These are phyloP conservation scores for Macadamia integrifolia DNA, from an alignment of 164 flowering plant genomes.

Conservation along the genomic window DNA sequence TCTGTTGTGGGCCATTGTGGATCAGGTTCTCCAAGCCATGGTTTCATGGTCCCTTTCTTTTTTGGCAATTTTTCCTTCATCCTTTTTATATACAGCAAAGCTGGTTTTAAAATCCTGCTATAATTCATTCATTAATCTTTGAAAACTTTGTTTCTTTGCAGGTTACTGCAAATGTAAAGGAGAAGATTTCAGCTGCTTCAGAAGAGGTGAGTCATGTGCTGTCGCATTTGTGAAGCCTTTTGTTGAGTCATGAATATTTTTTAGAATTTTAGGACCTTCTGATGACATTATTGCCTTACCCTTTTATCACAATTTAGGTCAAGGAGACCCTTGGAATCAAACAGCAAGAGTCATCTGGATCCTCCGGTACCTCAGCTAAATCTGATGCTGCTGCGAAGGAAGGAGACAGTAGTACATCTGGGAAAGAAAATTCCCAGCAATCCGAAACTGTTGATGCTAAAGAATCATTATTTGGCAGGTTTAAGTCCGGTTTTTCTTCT, in stretches of 20 bases:
- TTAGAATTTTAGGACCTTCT: not conserved
- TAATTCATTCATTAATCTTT: too few relatives aligned
- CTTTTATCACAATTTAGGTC: conserved; percentile 39
- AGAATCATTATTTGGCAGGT: conserved; percentile 50
- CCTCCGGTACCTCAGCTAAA: conserved; percentile 27
- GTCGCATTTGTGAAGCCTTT: conserved; percentile 4
- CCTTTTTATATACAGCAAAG: not conserved
- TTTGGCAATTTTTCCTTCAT: not conserved
- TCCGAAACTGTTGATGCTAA: conserved; percentile 35
- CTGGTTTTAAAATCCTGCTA: not conserved
- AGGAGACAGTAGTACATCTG: conserved; percentile 29
- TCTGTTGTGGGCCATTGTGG: too few relatives aligned
- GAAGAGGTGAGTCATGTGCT: conserved; percentile 51
- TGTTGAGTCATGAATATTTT: not conserved
- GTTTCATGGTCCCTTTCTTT: too few relatives aligned
- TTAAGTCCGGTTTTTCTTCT: conserved; percentile 52
- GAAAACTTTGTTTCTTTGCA: conserved; percentile 17
- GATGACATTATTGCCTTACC: not conserved
- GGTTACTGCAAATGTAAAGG: conserved; percentile 83
- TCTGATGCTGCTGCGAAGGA: conserved; percentile 28
- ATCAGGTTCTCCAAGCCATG: too few relatives aligned
- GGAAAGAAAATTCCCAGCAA: conserved; percentile 34
- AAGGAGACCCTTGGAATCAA: conserved; percentile 65
- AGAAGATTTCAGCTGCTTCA: conserved; percentile 69
- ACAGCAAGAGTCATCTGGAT: conserved; percentile 42